Base-by-base conservation (phyloP, 2,329 filamentous ascomycete species). In the Conoideocrella luteorostrata region DNA sequence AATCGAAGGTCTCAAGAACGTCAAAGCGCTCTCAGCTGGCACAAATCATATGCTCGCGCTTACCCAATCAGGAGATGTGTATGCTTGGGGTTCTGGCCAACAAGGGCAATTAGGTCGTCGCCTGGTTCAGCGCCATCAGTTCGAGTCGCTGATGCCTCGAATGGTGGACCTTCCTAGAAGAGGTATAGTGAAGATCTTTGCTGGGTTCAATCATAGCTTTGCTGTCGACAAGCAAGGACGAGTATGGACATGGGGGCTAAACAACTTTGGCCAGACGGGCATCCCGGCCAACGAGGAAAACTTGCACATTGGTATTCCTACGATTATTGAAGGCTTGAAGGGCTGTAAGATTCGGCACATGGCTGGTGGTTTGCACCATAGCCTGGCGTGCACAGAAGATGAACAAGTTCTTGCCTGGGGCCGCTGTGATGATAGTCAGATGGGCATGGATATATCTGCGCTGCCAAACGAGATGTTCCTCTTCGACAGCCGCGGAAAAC, bases 261-360 rank as follows among this genome's bases (percentile, higher is more conserved):
- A 88, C 65, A 83, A 79, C 56, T 87, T 80, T 57, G 80, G 78
- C 41, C 78, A 87, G 61, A 83, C 80, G 9, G 84, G 80, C 38
- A 72, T 83, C 47, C 48, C 32, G 6, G 66, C 71, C 18, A 33
- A 69, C 85, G 47, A 66, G 71, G 24, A 73, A 71, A 43, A 77
- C 78, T 21, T 46, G 5, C 3, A 72, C 69, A 4, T 61, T 75
- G 38, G 74, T 13, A 45, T 24, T 28, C 48, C 48, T 6, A 38
- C 41, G 13, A 11, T 48, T 12, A 39, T 86, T 17, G 61, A 74
- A 15, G 70, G 66, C 22, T 68, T 88, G 4, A 64, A 67, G 15
- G 68, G 68, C 18, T 74, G 73, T 50, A 64, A 72, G 1, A 69
- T 88, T 46, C 69, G 64, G 23, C 68, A 75, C 41, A 70, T 88